Conservation (phyloP, 805 yeast species). For the Ogataea dorogensis region DNA sequence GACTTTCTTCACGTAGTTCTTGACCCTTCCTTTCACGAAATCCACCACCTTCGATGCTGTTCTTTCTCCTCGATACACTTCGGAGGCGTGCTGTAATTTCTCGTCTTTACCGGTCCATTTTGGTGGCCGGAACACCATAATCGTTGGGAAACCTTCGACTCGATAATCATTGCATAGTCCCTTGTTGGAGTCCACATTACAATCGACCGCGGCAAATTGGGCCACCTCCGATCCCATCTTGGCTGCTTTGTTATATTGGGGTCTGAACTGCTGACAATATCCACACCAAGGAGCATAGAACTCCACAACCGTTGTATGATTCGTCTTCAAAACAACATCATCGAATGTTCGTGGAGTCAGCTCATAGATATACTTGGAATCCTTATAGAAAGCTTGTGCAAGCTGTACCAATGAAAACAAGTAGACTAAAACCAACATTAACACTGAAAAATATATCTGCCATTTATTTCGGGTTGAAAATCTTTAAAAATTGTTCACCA, state of each 20-base stretch:
- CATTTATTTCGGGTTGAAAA: constrained; percentile 6
- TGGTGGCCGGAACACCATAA: constrained; percentile 81
- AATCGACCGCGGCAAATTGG: constrained; percentile 80
- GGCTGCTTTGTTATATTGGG: constrained; percentile 64
- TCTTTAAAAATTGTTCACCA: constrained; percentile 2
- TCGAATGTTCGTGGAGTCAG: constrained; percentile 48
- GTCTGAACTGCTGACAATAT: constrained; percentile 73
- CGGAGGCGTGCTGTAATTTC: constrained; percentile 46
- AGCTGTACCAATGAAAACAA: constrained; percentile 7
- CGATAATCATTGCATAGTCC: constrained; percentile 63
- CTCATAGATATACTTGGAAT: constrained; percentile 28
- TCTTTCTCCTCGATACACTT: constrained; percentile 62
- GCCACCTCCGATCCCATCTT: constrained; percentile 52
- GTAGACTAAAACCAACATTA: constrained; percentile 4
- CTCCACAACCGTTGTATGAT: constrained; percentile 79
- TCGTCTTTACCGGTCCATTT: constrained; percentile 38
- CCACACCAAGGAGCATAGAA: constrained; percentile 99
- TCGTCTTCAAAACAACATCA: constrained; percentile 61
- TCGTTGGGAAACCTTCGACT: constrained; percentile 80
- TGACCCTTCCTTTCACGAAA: constrained; percentile 55
- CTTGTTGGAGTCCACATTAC: constrained; percentile 70
- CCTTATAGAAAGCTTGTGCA: constrained; percentile 22
- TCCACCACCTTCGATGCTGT: constrained; percentile 52
- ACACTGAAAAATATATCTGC: constrained; percentile 2
- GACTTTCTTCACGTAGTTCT: constrained; percentile 61